Evolutionary conservation across 495 filamentous ascomycete species (phyloP).

Genomic region (Sporormia fimetaria): DNA sequence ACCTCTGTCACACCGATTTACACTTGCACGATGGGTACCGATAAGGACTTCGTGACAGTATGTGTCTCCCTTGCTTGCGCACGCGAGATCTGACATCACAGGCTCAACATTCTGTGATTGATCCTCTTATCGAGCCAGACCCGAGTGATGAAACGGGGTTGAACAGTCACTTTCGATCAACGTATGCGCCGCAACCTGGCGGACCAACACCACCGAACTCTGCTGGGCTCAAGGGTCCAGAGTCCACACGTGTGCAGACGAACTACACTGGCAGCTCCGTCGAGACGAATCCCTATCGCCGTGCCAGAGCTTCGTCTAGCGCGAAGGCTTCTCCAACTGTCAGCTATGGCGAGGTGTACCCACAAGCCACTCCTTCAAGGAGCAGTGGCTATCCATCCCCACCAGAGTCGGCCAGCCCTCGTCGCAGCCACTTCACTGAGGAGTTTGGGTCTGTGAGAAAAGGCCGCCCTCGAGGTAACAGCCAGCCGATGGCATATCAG

Average conservation of each 20-base stretch:
- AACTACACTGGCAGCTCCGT: slow-evolving; percentile 24
- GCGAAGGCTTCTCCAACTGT: slow-evolving; percentile 22
- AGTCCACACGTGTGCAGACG: slow-evolving; percentile 8
- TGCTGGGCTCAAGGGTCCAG: slow-evolving; percentile 16
- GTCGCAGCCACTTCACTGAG: slow-evolving; percentile 26
- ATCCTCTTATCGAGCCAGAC: slow-evolving; percentile 45
- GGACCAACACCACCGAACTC: slow-evolving; percentile 19
- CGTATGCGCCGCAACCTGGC: slow-evolving; percentile 26
- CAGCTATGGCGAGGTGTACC: slow-evolving; percentile 25
- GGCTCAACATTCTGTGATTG: slow-evolving; percentile 47
- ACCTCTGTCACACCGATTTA: too few species aligned
- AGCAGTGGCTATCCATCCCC: slow-evolving; percentile 23
- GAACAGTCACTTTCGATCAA: slow-evolving; percentile 36
- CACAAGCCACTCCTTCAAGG: slow-evolving; percentile 11
- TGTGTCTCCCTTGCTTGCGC: slow-evolving; percentile 8
- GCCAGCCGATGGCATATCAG: slow-evolving; percentile 7
- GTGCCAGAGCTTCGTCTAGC: slow-evolving; percentile 22
- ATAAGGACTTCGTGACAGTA: slow-evolving; percentile 22
- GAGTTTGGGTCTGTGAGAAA: slow-evolving; percentile 25
- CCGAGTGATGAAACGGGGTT: slow-evolving; percentile 45
- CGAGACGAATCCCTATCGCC: slow-evolving; percentile 32
- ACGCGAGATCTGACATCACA: slow-evolving; percentile 18
- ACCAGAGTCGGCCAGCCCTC: slow-evolving; percentile 26
- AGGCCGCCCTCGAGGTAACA: slow-evolving; percentile 21
- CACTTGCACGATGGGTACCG: slow-evolving; percentile 18